Percentiles rank a stretch among this genome's conserved stretches.
These are phyloP conservation scores for Pistacia vera DNA, from an alignment of 345 rosid species.

Conservation along the genomic window DNA sequence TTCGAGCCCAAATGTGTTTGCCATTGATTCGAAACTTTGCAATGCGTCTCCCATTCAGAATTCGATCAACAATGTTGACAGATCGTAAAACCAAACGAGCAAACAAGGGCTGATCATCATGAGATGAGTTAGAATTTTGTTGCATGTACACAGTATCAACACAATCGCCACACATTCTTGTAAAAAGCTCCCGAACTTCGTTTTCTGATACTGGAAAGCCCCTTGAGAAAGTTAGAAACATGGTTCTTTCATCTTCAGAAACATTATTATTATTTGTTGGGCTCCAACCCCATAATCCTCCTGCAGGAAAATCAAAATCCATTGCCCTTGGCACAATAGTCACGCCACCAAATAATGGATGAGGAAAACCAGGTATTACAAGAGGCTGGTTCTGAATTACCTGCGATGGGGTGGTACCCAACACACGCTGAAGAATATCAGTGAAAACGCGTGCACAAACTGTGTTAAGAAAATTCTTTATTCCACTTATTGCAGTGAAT, in stretches of 20 bases:
- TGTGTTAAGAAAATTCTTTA: slow-evolving; percentile 38
- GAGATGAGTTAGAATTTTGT: not conserved
- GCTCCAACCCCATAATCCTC: slow-evolving; percentile 44
- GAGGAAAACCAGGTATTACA: slow-evolving; percentile 44
- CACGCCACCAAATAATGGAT: slow-evolving; percentile 38
- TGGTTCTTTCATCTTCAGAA: slow-evolving; percentile 40
- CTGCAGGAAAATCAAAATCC: slow-evolving; percentile 21
- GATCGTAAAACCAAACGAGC: slow-evolving; percentile 39
- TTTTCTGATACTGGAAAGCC: slow-evolving; percentile 44
- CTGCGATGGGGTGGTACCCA: slow-evolving; percentile 9
- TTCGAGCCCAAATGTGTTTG: slow-evolving; percentile 58
- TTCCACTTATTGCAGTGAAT: slow-evolving; percentile 39
- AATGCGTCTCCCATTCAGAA: slow-evolving; percentile 32
- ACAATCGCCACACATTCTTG: slow-evolving; percentile 22
- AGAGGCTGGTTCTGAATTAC: slow-evolving; percentile 15
- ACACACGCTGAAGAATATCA: slow-evolving; percentile 31
- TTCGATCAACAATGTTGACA: slow-evolving; percentile 30
- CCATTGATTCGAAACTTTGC: slow-evolving; percentile 53
- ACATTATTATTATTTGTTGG: slow-evolving; percentile 11
- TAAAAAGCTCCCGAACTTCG: slow-evolving; percentile 44
- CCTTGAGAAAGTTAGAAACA: slow-evolving; percentile 52
- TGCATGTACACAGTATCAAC: slow-evolving; percentile 43
- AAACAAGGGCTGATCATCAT: slow-evolving; percentile 40
- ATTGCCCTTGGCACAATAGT: slow-evolving; percentile 25
- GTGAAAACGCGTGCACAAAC: slow-evolving; percentile 38